Conservation (phyloP, 2,329 filamentous ascomycete genomes). For the Monascus ruber region DNA sequence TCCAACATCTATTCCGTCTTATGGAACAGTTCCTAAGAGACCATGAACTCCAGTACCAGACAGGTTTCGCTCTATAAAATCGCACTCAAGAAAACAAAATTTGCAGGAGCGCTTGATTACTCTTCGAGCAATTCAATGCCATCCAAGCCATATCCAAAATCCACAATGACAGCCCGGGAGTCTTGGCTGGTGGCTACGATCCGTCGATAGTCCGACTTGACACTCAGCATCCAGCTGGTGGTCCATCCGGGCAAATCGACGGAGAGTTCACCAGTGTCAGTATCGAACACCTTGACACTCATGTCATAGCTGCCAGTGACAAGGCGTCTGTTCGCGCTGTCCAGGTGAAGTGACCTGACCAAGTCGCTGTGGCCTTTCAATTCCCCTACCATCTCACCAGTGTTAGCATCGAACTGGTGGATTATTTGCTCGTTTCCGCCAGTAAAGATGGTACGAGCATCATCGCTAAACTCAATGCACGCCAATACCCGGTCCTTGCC, state of each 20-base stretch:
- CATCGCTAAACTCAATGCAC: slow-evolving; percentile 90
- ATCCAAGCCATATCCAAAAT: slow-evolving; percentile 60
- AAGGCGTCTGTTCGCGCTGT: slow-evolving; percentile 73
- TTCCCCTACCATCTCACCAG: slow-evolving; percentile 68
- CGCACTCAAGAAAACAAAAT: slow-evolving; percentile 10
- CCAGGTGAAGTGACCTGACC: slow-evolving; percentile 82
- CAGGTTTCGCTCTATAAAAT: slow-evolving; percentile 1
- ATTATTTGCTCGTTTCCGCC: slow-evolving; percentile 94
- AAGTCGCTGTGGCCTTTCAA: slow-evolving; percentile 75
- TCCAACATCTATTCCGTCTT: slow-evolving; percentile 1
- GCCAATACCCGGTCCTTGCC: slow-evolving; percentile 89
- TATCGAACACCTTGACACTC: slow-evolving; percentile 89
- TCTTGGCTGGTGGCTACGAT: slow-evolving; percentile 95
- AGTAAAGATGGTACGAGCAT: slow-evolving; percentile 84
- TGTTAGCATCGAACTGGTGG: slow-evolving; percentile 90
- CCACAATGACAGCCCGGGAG: slow-evolving; percentile 81
- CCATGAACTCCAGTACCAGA: slow-evolving; percentile 1
- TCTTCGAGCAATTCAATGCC: slow-evolving; percentile 42
- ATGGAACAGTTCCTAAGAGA: neutral
- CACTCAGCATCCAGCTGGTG: slow-evolving; percentile 88
- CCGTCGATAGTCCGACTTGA: slow-evolving; percentile 88
- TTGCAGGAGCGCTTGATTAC: slow-evolving; percentile 7
- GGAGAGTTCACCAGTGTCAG: slow-evolving; percentile 64
- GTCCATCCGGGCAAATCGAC: slow-evolving; percentile 92
- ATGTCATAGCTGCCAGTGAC: slow-evolving; percentile 91